Conservation (phyloP, 2,329 filamentous ascomycete species). For the Parastagonospora avenae region DNA sequence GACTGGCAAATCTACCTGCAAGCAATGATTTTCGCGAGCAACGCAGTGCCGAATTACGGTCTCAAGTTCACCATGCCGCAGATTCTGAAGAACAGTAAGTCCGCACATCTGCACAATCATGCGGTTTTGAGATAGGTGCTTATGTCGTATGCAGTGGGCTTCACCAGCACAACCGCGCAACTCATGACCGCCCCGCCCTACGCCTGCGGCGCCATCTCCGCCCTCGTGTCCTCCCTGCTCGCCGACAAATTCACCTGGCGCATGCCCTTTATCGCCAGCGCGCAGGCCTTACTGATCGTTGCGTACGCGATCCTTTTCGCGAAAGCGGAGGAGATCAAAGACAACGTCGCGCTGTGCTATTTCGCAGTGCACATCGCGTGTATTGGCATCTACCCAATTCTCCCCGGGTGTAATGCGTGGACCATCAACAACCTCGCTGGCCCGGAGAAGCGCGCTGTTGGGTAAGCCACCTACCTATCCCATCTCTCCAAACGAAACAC, state of each 20-base stretch:
- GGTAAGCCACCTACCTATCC: neutral
- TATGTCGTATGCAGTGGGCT: no score
- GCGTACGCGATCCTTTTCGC: conserved; percentile 51
- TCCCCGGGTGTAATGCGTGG: conserved; percentile 31
- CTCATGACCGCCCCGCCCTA: conserved; percentile 33
- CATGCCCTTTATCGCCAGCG: conserved; percentile 25
- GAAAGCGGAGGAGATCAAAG: conserved; percentile 42
- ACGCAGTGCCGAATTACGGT: conserved; percentile 42
- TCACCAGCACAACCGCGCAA: conserved; percentile 28
- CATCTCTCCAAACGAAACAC: no score
- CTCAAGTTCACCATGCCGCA: conserved; percentile 33
- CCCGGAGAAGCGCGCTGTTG: conserved; percentile 28
- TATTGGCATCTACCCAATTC: conserved; percentile 36
- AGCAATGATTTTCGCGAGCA: conserved; percentile 46
- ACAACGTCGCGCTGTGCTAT: conserved; percentile 51
- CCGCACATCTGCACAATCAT: no score
- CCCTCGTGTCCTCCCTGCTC: conserved; percentile 17
- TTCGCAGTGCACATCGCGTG: conserved; percentile 52
- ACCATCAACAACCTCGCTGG: conserved; percentile 31
- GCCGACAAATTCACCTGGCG: conserved; percentile 28
- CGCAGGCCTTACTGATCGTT: conserved; percentile 40
- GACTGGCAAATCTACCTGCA: conserved; percentile 57
- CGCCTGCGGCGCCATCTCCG: conserved; percentile 25
- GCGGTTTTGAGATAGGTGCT: no score
- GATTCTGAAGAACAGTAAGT: conserved; percentile 14